Base-by-base conservation (phyloP, 2,329 filamentous ascomycete species). In the Calonectria naviculata region DNA sequence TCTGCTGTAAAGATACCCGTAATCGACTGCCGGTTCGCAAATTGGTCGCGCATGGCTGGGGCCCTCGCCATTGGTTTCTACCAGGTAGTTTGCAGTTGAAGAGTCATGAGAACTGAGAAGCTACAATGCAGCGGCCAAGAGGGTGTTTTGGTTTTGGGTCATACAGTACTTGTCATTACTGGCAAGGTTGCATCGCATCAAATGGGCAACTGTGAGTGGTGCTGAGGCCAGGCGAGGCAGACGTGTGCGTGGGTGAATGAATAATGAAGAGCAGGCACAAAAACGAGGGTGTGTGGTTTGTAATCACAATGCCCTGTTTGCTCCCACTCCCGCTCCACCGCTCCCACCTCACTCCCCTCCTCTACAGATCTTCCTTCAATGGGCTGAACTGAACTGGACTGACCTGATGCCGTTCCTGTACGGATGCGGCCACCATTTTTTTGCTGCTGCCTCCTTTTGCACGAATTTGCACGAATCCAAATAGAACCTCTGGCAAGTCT, bases 341-440 rank as follows among this genome's bases (percentile, higher is more conserved):
- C 31, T 36, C 29, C 26, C 60, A 46, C 56, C 36, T 46, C 67
- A 68, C 68, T 74, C 67, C 49, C 65, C 58, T 68, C 71, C 46
- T 56, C 65, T 44, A 70, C 63, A 56, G 52, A 62, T 42, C 36
- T 70, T 41, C 62, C 63, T 49, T 36, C 44, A 46, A 38, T 54
- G 46, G 31, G 38, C 68, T 54, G 54, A 46, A 44, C 28, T 10
- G 34, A 49, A 60, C 38, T 65, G 42, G 41, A 58, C 41, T 49
- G 49, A 58, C 58, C 49, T 31, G 65, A 69, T 67, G 41, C 44
- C 28, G 44, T 47, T 65, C 44, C n/a, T 73, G 63, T 60, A 70
- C 63, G 64, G 38, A 72, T 70, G 67, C 67, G 71, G 71, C 67
- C 71, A 72, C 67, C 58, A 61, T 66, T 65, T 24, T 42, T 34